phyloP scores from a whole-genome alignment of 176 grass and related monocot species.

The Hsuehochloa calcarea region DNA sequence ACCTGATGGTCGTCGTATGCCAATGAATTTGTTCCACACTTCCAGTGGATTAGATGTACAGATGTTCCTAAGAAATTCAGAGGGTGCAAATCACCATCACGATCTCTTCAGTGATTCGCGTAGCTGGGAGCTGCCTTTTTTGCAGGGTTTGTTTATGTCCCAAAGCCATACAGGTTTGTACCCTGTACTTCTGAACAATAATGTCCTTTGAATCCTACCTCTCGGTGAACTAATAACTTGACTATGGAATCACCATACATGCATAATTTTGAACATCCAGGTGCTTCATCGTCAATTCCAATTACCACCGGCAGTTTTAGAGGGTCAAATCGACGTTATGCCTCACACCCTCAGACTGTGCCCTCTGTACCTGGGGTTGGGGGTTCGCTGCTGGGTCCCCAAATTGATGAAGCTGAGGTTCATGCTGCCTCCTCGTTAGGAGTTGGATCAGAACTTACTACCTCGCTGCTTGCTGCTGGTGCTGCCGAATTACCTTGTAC shows the following conservation, averaged over 20 bases:
- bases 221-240: slow-evolving; percentile 30
- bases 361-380: slow-evolving; percentile 48
- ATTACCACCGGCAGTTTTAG: slow-evolving; percentile 43
- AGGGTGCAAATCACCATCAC: slow-evolving; percentile 57
- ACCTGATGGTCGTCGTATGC: slow-evolving; percentile 20
- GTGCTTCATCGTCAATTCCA: slow-evolving; percentile 45
- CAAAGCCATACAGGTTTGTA: slow-evolving; percentile 58
- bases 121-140: slow-evolving; percentile 90
- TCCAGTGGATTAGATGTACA: slow-evolving; percentile 62
- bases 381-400: slow-evolving; percentile 44
- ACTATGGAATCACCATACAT: slow-evolving; percentile 33
- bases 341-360: slow-evolving; percentile 34
- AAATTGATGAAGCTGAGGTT: slow-evolving; percentile 68
- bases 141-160: slow-evolving; percentile 88
- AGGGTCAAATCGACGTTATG: slow-evolving; percentile 43
- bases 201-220: slow-evolving; percentile 32
- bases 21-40: slow-evolving; percentile 37
- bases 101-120: slow-evolving; percentile 54
- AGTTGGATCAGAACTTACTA: slow-evolving; percentile 63
- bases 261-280: slow-evolving; percentile 35
- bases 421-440: slow-evolving; percentile 54
- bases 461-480: slow-evolving; percentile 58
- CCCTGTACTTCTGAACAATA: slow-evolving; percentile 42
- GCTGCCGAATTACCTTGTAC: slow-evolving; percentile 93
- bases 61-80: slow-evolving; percentile 77